A percentile compares a stretch with the other conserved stretches of the same genome.
Evolutionary conservation across 108 stramenopile genomes (phyloP).

Genomic region (Nannochloropsis granulata): DNA sequence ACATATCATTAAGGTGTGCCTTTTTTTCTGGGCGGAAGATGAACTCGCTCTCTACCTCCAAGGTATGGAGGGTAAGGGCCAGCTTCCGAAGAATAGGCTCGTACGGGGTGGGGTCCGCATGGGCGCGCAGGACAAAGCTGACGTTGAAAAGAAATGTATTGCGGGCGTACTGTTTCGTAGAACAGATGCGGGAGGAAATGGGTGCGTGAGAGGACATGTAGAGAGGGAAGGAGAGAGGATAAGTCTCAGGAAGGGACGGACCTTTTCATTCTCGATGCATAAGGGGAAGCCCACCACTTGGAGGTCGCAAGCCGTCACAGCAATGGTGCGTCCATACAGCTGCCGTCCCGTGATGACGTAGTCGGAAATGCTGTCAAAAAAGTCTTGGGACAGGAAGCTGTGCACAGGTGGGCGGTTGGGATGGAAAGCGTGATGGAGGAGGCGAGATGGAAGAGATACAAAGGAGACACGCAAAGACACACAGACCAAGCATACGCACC

Average conservation of each 20-base stretch:
- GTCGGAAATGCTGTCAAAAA: background rate
- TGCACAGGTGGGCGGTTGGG: too few relatives aligned
- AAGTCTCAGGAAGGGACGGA: background rate
- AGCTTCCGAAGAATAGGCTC: slow-evolving; percentile 1
- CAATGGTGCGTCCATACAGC: background rate
- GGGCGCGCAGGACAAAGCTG: slow-evolving; percentile 9
- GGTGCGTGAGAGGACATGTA: too few relatives aligned
- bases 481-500: background rate
- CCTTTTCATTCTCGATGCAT: slow-evolving; percentile 1
- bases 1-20: background rate
- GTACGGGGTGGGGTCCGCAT: background rate
- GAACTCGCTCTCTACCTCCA: slow-evolving; percentile 2
- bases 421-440: background rate
- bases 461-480: slow-evolving; percentile 1
- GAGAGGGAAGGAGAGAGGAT: too few relatives aligned
- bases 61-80: background rate
- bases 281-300: background rate
- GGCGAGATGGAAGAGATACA: background rate
- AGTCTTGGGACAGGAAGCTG: background rate
- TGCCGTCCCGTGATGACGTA: background rate
- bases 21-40: background rate
- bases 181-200: background rate
- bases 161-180: slow-evolving; percentile 3
- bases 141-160: slow-evolving; percentile 7
- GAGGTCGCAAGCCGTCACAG: background rate